Conservation (phyloP, 441 rosid genomes). For the Gossypium laxum region DNA sequence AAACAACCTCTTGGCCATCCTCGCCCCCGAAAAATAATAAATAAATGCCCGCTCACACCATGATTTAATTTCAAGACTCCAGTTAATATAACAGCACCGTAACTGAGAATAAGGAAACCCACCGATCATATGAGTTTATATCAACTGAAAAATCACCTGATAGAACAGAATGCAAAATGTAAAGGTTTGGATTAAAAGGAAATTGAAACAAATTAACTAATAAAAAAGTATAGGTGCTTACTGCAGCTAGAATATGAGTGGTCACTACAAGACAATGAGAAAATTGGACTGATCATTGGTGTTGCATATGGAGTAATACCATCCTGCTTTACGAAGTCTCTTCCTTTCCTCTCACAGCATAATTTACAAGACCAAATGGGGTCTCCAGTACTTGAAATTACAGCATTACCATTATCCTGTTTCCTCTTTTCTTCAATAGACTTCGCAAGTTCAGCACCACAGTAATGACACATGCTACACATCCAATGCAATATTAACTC, state of each 20-base stretch:
- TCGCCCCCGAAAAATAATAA: slow-evolving; percentile 34
- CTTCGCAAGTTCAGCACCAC: slow-evolving; percentile 29
- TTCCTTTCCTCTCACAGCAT: slow-evolving; percentile 37
- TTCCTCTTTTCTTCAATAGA: slow-evolving; percentile 23
- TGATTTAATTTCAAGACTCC: neutral
- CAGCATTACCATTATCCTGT: slow-evolving; percentile 20
- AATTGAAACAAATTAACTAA: neutral
- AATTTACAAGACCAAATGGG: slow-evolving; percentile 30
- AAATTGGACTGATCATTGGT: slow-evolving; percentile 50
- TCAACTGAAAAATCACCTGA: slow-evolving; percentile 77
- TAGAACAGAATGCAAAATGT: slow-evolving; percentile 3
- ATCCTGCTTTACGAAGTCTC: slow-evolving; percentile 24
- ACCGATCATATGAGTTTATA: slow-evolving; percentile 46
- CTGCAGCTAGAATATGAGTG: slow-evolving; percentile 61
- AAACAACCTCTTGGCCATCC: slow-evolving; percentile 43
- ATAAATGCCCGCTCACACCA: neutral
- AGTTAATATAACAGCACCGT: slow-evolving; percentile 1
- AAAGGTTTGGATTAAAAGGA: slow-evolving; percentile 15
- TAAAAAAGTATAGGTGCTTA: slow-evolving; percentile 20
- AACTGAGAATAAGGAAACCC: slow-evolving; percentile 15
- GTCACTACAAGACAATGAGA: slow-evolving; percentile 54
- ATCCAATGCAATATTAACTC: slow-evolving; percentile 19
- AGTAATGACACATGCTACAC: slow-evolving; percentile 45
- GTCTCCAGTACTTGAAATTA: slow-evolving; percentile 25
- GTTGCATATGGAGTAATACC: slow-evolving; percentile 26